Evolutionary conservation across 352 stramenopile species (phyloP), one percentile per base, ranked within the genome.

Genomic region (Phytophthora tubulina): DNA sequence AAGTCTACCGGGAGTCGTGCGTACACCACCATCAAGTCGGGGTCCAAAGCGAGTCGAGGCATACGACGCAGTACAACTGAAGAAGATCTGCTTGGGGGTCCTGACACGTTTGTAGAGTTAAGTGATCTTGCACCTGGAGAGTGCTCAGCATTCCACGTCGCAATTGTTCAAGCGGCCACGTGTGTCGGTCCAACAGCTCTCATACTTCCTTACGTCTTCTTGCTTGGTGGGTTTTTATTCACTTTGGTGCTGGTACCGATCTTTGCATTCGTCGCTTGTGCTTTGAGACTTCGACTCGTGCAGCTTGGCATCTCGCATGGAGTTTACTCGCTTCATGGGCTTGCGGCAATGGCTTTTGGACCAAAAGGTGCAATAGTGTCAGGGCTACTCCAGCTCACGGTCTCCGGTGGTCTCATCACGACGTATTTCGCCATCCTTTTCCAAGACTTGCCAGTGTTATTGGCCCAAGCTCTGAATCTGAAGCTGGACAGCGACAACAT

Each of bases 281-380:
- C 42, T 0, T 60, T 73, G 10, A 72, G 70, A 41, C 67, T 81
- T 11, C 62, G 75, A 27, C 73, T 89, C 31, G 67, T 89, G 10
- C 75, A 86, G 36, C 45, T 89, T 27, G 75, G 82, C 1, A 79
- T 88, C 6, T 72, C 74, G 3, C 70, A 88, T 30, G 82, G 82
- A 15, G 75, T 85, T 41, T 89, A 89, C 68, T 89, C 82, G 30
- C 59, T 89, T 13, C 82, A 86, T 46, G 79, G 82, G 38, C 63
- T 89, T 31, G 82, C 73, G 1, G 76, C 76, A 41, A 67, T 86
- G 50, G 79, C 79, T 31, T 86, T 88, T 45, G 82, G 79, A 2
- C 33, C 17, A 2, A 45, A 70, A 38, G 79, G 78, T 15, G 72
- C 70, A 27, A 70, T 79, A 42, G 39, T 60, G 5, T 78, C 83